Evolutionary conservation across 2,329 filamentous ascomycete species (phyloP).

Genomic region (Alternaria panax): DNA sequence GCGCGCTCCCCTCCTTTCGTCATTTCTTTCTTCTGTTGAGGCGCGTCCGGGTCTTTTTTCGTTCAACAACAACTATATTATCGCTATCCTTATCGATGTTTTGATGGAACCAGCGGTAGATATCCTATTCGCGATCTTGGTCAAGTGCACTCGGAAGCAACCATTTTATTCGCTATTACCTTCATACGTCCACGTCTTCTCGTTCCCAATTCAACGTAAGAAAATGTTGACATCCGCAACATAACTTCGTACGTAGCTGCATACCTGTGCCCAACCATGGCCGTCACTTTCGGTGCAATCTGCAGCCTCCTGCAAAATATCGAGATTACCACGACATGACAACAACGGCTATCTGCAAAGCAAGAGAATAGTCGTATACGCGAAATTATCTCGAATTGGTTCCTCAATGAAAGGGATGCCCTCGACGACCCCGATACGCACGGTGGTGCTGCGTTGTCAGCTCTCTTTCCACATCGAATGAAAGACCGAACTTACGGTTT

Average conservation of each 20-base stretch:
- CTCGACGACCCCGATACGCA: constrained; percentile 67
- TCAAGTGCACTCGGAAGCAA: constrained; percentile 1
- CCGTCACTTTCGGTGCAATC: constrained; percentile 72
- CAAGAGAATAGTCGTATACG: constrained; percentile 35
- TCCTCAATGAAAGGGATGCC: constrained; percentile 64
- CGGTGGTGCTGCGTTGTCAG: constrained; percentile 72
- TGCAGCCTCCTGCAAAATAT: constrained; percentile 77
- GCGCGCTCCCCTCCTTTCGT: constrained; percentile 15
- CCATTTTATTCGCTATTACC: neutral
- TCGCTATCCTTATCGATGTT: neutral
- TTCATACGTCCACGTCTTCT: neutral
- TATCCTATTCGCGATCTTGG: neutral
- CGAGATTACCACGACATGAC: constrained; percentile 58
- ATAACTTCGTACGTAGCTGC: neutral
- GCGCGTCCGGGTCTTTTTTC: neutral
- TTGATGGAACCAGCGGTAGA: neutral
- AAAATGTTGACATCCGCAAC: neutral
- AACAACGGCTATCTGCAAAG: constrained; percentile 50
- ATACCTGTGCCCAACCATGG: constrained; percentile 55
- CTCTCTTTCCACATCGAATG: constrained; percentile 76
- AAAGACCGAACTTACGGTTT: constrained; percentile 81
- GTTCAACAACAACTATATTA: neutral
- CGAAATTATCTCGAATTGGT: constrained; percentile 70
- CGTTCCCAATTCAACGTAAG: neutral
- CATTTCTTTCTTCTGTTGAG: neutral